Base-by-base conservation (phyloP, 495 filamentous ascomycete species). In the Talaromyces ruber region DNA sequence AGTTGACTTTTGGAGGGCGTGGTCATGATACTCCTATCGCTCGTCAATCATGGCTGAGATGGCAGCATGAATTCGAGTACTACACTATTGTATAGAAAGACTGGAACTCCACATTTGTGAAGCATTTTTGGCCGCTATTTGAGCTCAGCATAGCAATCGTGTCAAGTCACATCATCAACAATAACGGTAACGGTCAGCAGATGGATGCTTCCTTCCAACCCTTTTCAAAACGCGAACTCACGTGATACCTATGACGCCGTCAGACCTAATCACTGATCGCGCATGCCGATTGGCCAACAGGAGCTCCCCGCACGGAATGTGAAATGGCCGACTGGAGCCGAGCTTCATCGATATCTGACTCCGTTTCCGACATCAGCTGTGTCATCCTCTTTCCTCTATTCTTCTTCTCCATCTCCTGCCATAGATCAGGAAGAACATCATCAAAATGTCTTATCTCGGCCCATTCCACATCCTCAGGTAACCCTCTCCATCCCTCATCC, bases 391-490 rank as follows among this genome's bases (percentile, higher is more conserved):
- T 24, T 34, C 30, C 29, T 22, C 22, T 7, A 9, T 1, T 45
- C 14, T 18, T 45, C 39, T 21, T 18, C 2, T 1, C 3, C 9
- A 9, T 21, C 1, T 8, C n/a, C 43, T 47, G 43, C 21, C n/a
- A 21, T 7, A 47, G 43, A 22, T n/a, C 24, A 26, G 57, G 3
- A n/a, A 9, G 8, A 18, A 26, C 9, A 59, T 8, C 7, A 24
- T 14, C 22, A 59, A 30, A n/a, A 77, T 77, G 73, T 68, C 62
- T 59, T 83, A 86, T 51, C 84, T 84, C 29, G 87, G 82, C 37
- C 87, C 89, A 1, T 94, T 89, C 72, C 91, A 94, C 71, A 79
- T 94, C 68, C 60, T 30, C 18, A 47, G 43, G 43, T 47, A 47
- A 32, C 14, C 16, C 39, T 7, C 16, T 45, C 39, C 1, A 45